Conservation (phyloP, 2,329 filamentous ascomycete species). For the Pseudogymnoascus sp. region DNA sequence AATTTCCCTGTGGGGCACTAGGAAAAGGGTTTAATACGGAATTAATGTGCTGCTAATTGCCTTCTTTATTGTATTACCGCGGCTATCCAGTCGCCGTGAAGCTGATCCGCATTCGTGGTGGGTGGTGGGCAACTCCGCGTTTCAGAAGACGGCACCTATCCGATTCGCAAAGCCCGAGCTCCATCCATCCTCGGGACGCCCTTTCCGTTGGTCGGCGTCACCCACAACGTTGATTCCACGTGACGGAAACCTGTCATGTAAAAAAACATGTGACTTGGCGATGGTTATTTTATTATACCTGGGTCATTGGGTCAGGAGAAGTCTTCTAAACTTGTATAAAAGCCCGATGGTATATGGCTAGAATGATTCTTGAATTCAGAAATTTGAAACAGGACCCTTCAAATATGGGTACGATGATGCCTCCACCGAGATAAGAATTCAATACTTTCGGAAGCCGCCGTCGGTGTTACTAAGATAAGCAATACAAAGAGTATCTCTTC, state of each 20-base stretch:
- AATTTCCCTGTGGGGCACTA: neutral
- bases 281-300: neutral
- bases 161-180: neutral
- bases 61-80: neutral
- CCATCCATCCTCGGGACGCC: neutral
- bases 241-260: neutral
- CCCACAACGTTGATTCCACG: neutral
- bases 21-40: neutral
- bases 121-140: neutral
- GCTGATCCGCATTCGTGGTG: neutral
- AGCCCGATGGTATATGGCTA: neutral
- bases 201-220: neutral
- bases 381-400: neutral
- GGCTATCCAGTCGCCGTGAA: neutral
- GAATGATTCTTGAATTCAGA: neutral
- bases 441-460: neutral
- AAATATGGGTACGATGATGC: neutral
- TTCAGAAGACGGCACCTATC: neutral
- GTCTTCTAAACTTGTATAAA: neutral
- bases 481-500: neutral
- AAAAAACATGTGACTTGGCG: neutral
- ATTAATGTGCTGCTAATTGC: slow-evolving; percentile 2
- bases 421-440: neutral
- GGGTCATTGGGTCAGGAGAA: neutral
- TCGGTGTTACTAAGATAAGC: slow-evolving; percentile 2